Conservation (phyloP, 306 rosid genomes). For the Vigna trinervia region DNA sequence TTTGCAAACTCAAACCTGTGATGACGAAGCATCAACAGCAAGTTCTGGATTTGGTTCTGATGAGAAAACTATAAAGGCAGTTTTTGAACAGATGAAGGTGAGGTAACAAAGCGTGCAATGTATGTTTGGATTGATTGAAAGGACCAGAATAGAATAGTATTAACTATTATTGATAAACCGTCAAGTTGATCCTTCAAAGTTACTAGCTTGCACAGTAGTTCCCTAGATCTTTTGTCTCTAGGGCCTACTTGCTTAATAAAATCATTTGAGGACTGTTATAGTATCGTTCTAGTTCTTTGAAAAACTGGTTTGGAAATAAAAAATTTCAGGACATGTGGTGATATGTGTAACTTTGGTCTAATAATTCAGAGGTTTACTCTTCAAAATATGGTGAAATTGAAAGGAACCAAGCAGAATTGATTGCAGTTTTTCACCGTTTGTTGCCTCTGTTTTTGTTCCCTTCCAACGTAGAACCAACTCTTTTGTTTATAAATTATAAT, state of each 20-base stretch:
- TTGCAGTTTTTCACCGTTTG: not conserved
- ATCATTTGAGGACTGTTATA: not conserved
- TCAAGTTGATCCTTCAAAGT: not conserved
- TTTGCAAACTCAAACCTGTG: slow-evolving; percentile 47
- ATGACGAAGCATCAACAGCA: slow-evolving; percentile 57
- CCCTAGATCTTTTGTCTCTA: not conserved
- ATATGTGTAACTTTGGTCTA: not conserved
- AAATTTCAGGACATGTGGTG: not conserved
- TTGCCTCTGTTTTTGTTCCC: not conserved
- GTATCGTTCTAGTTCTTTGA: not conserved
- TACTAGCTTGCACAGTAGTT: not conserved
- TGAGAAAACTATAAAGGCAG: slow-evolving; percentile 69
- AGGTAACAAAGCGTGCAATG: slow-evolving; percentile 14
- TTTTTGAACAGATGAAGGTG: slow-evolving; percentile 72
- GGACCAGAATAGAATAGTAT: not conserved
- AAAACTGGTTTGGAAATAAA: not conserved
- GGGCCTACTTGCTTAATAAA: not conserved
- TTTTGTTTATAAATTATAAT: not conserved
- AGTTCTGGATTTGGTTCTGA: slow-evolving; percentile 72
- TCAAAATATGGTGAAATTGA: not conserved
- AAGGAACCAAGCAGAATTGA: not conserved
- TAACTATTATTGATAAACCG: not conserved
- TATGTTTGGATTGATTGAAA: slow-evolving; percentile 4
- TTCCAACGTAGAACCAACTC: not conserved
- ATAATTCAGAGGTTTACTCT: not conserved